Evolutionary conservation across 148 eudicot species (phyloP).

Genomic region (Cornus florida): DNA sequence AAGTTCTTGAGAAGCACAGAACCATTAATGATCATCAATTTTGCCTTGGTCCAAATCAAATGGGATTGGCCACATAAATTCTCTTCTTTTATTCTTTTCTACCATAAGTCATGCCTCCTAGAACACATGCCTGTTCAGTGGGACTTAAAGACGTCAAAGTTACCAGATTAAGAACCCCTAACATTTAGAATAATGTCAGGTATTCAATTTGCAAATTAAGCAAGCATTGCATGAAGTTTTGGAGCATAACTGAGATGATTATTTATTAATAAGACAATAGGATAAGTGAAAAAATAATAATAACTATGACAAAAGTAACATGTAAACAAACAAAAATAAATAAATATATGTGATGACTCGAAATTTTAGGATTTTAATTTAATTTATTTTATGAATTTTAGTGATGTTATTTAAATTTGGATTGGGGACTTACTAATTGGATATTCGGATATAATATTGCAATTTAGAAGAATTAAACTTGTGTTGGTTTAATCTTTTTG

Average conservation of each 20-base stretch:
- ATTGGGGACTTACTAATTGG: no score
- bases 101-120: neutral
- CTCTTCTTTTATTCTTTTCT: no score
- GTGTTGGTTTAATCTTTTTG: no score
- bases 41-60: no score
- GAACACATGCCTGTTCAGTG: neutral
- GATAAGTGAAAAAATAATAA: neutral
- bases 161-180: neutral
- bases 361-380: no score
- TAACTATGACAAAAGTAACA: neutral
- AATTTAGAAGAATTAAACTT: no score
- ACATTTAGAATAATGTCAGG: neutral
- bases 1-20: neutral
- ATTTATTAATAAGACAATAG: neutral
- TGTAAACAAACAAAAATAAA: neutral
- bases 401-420: no score
- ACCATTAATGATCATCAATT: no score
- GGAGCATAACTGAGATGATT: neutral
- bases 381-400: no score
- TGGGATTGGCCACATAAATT: no score
- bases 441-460: no score
- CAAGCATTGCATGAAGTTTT: neutral
- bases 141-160: neutral
- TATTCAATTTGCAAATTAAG: neutral
- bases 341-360: no score